Evolutionary conservation across 2,329 filamentous ascomycete genomes (phyloP).

Genomic region (Paecilomyces dactylethromorphus): DNA sequence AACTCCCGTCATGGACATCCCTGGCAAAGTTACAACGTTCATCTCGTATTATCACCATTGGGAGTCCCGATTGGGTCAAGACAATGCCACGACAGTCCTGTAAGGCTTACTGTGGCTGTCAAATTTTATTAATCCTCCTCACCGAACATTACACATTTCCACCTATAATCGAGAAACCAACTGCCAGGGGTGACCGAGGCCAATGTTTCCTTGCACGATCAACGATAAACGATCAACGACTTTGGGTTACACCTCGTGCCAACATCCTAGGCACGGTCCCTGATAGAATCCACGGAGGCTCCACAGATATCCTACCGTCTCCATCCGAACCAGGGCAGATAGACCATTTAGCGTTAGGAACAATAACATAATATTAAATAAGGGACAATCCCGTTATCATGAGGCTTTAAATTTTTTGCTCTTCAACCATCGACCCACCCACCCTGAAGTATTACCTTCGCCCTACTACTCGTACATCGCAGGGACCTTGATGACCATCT

Average conservation of each 20-base stretch:
- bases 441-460: not conserved
- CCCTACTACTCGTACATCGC: not conserved
- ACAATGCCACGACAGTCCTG: not conserved
- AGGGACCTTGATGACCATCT: not conserved
- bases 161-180: not conserved
- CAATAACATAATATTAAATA: not conserved
- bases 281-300: not conserved
- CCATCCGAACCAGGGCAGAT: not conserved
- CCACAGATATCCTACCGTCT: not conserved
- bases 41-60: not conserved
- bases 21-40: not conserved
- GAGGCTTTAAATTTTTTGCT: not conserved
- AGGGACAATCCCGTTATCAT: not conserved
- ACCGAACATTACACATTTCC: not conserved
- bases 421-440: not conserved
- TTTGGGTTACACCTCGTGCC: too few relatives aligned
- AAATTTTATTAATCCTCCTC: not conserved
- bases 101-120: not conserved
- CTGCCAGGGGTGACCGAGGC: too few relatives aligned
- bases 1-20: not conserved
- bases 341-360: not conserved
- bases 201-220: too few relatives aligned
- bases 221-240: not conserved
- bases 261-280: too few relatives aligned
- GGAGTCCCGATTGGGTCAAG: not conserved